Base-by-base conservation (phyloP, 1,139 yeast species). In the Taphrina deformans region DNA sequence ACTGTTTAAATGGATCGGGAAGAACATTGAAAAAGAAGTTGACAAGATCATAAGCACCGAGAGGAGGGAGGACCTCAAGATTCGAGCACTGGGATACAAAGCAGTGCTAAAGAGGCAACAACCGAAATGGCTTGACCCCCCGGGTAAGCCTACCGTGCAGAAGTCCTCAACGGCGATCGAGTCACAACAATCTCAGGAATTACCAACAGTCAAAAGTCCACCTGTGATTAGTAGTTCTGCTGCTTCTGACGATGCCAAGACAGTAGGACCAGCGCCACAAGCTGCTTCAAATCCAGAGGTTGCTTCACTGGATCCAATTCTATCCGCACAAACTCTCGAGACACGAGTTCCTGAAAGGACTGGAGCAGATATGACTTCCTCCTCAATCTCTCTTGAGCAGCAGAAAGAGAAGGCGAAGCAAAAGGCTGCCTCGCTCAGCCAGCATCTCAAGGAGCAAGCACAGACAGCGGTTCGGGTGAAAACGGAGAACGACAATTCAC, bases 41-140 rank as follows among this genome's bases (percentile, higher is more conserved):
- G 80, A 82, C 48, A 71, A 74, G 0, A 82, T 89, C 41, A 75
- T 83, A 10, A 69, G 73, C 1, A 74, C 75, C 0, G 98, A 92
- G 71, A 74, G 77, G 2, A 82, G 97, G 67, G 95, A 89, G 66
- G 98, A 92, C 75, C 81, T 92, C 72, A 88, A 85, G 71, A 78
- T 91, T 35, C 60, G 66, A 4, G 67, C 66, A 9, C 44, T 67
- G 12, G 67, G 67, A 3, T 67, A 62, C 65, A 55, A 59, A 23
- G 68, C 67, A n/a, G 63, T 60, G 26, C 58, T 67, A 16, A 55
- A 48, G 23, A 48, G 51, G 45, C 61, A 59, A 12, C 63, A 59
- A 27, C 4, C 29, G 2, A 44, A 44, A 18, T 59, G 63, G 63
- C 44, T 24, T 9, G 56, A 59, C 7, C 40, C 40, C 5, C 63